Conservation (phyloP, 2,329 filamentous ascomycete species). For the Macroventuria anomochaeta region DNA sequence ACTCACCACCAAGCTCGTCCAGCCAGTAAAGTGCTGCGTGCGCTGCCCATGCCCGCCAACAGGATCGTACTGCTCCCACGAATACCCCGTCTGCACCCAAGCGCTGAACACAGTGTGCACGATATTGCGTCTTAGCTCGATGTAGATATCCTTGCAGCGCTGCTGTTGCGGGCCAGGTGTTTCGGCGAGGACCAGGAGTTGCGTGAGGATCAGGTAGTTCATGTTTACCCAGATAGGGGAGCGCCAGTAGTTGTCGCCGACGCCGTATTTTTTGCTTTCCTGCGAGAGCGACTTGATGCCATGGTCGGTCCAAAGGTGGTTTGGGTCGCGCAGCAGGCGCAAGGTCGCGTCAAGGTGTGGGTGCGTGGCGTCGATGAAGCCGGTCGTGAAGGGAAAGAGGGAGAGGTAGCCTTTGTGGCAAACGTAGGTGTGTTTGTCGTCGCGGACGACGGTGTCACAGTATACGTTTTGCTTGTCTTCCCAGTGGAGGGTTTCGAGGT, state of each 20-base stretch:
- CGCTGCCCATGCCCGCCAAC: slow-evolving; percentile 87
- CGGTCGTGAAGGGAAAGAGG: slow-evolving; percentile 86
- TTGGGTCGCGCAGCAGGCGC: slow-evolving; percentile 76
- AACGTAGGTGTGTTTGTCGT: slow-evolving; percentile 80
- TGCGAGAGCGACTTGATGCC: slow-evolving; percentile 87
- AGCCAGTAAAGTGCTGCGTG: slow-evolving; percentile 94
- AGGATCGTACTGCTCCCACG: slow-evolving; percentile 96
- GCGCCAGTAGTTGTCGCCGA: slow-evolving; percentile 94
- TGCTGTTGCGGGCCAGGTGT: slow-evolving; percentile 67
- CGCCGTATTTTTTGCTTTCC: slow-evolving; percentile 78
- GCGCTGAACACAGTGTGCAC: slow-evolving; percentile 84
- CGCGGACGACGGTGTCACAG: slow-evolving; percentile 89
- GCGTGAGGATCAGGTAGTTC: slow-evolving; percentile 84
- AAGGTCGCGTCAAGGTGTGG: slow-evolving; percentile 75
- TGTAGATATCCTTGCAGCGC: slow-evolving; percentile 74
- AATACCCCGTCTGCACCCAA: slow-evolving; percentile 91
- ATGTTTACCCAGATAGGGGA: slow-evolving; percentile 96
- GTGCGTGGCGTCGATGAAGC: slow-evolving; percentile 75
- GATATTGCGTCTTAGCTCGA: slow-evolving; percentile 76
- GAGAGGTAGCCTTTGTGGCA: slow-evolving; percentile 96
- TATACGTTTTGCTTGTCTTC: slow-evolving; percentile 78
- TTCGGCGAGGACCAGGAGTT: slow-evolving; percentile 60
- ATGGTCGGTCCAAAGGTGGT: slow-evolving; percentile 83
- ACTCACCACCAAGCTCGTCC: slow-evolving; percentile 93
- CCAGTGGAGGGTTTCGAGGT: slow-evolving; percentile 92